phyloP scores from a whole-genome alignment of 352 stramenopile species.

The Globisporangium recalcitrans region DNA sequence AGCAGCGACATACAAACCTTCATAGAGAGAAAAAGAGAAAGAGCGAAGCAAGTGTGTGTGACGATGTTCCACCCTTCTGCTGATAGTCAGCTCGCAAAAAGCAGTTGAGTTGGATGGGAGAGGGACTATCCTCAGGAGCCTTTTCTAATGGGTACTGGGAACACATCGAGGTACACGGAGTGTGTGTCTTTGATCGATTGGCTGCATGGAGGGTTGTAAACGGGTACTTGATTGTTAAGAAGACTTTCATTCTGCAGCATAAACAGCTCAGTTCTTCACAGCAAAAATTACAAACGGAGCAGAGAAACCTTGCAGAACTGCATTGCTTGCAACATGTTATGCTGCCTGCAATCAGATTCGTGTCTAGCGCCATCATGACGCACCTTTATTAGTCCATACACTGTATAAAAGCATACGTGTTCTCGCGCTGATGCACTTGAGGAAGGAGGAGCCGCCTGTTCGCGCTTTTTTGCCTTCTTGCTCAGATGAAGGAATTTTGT shows the following conservation, averaged over 20 bases:
- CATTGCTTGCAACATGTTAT: no score
- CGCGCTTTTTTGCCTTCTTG: neutral
- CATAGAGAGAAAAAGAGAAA: neutral
- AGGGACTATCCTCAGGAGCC: neutral
- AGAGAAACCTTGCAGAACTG: neutral
- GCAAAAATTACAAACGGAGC: neutral
- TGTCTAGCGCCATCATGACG: no score
- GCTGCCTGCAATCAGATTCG: no score
- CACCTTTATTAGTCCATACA: neutral
- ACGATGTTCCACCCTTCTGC: slow-evolving; percentile 6
- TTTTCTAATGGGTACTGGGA: neutral
- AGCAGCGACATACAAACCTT: slow-evolving; percentile 4
- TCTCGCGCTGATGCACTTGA: neutral
- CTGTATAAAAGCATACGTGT: neutral
- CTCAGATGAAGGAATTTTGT: neutral
- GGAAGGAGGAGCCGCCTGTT: neutral
- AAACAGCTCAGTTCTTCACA: no score
- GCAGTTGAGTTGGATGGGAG: neutral
- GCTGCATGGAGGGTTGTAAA: no score
- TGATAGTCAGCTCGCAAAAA: slow-evolving; percentile 6
- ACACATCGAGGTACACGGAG: no score
- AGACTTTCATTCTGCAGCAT: no score
- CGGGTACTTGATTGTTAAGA: no score
- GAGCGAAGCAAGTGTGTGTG: neutral
- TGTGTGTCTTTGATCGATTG: no score